Percentiles rank a stretch among this genome's conserved stretches.
Conservation (phyloP, 2,329 filamentous ascomycete species). For the Colletotrichum abscissum region DNA sequence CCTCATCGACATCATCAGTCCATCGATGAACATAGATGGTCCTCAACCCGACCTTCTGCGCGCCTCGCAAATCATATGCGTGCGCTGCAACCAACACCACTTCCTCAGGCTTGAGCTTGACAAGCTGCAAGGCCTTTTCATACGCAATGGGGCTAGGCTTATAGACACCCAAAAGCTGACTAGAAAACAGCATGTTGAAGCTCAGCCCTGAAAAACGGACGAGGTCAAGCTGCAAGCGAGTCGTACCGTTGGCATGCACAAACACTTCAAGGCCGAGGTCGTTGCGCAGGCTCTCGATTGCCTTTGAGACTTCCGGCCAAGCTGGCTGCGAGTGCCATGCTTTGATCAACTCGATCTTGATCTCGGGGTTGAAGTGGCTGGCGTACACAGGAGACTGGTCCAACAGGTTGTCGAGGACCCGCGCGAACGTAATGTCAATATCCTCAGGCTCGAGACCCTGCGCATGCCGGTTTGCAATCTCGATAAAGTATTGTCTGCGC, state of each 20-base stretch:
- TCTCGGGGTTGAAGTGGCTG: constrained; percentile 8
- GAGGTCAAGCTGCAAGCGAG: constrained; percentile 65
- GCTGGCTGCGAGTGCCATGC: constrained; percentile 62
- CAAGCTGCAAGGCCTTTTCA: constrained; percentile 54
- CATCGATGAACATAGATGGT: constrained; percentile 63
- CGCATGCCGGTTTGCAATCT: constrained; percentile 51
- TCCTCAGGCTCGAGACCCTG: constrained; percentile 54
- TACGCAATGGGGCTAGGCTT: constrained; percentile 62
- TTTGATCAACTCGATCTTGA: constrained; percentile 41
- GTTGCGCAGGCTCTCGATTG: constrained; percentile 51
- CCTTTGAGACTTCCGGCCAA: constrained; percentile 61
- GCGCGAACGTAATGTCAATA: constrained; percentile 61
- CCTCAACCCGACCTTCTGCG: constrained; percentile 58
- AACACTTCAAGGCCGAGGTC: constrained; percentile 53
- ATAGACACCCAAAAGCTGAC: constrained; percentile 59
- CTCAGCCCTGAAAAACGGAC: constrained; percentile 55
- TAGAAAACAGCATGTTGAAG: constrained; percentile 65
- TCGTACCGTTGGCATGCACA: constrained; percentile 66
- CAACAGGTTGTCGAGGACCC: constrained; percentile 52
- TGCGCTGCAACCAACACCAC: constrained; percentile 65
- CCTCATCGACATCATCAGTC: constrained; percentile 64
- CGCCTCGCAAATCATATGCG: constrained; percentile 63
- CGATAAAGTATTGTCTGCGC: constrained; percentile 61
- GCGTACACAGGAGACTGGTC: constrained; percentile 37
- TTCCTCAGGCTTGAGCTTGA: constrained; percentile 57